These are phyloP conservation scores for Jatropha multifida DNA, from an alignment of 441 rosid genomes.

Conservation along the genomic window DNA sequence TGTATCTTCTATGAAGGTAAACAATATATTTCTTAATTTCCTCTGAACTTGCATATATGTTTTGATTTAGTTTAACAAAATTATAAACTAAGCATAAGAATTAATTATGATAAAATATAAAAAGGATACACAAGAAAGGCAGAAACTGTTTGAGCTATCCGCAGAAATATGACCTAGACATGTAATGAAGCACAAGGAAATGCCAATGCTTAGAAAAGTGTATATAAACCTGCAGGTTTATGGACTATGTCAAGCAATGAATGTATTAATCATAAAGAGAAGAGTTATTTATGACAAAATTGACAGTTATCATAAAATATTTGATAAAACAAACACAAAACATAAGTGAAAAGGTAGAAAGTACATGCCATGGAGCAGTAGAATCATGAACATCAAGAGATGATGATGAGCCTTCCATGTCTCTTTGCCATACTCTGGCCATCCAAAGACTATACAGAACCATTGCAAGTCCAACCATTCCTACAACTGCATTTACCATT, in stretches of 20 bases:
- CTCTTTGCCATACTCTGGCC: conserved; percentile 58
- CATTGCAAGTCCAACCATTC: conserved; percentile 75
- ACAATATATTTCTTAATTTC: background rate
- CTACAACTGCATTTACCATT: conserved; percentile 62
- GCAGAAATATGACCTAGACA: conserved; percentile 57
- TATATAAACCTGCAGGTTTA: conserved; percentile 48
- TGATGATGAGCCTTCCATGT: conserved; percentile 43
- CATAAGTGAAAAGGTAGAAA: conserved; percentile 2
- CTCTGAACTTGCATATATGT: no score
- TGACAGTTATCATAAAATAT: no score
- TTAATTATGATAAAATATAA: background rate
- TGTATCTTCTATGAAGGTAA: conserved; percentile 28
- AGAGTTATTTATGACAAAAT: background rate
- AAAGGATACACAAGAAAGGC: conserved; percentile 61
- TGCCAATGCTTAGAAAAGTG: conserved; percentile 39
- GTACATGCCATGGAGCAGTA: conserved; percentile 50
- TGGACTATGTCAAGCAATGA: background rate
- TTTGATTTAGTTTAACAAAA: background rate
- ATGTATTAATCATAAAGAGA: background rate
- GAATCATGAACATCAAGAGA: conserved; percentile 36
- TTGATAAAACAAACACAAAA: background rate
- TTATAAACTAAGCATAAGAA: background rate
- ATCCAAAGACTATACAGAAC: conserved; percentile 66
- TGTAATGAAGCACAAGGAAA: conserved; percentile 42
- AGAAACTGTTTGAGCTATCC: conserved; percentile 38